These are phyloP conservation scores for Asterophora lycoperdoides DNA, from an alignment of 768 basidiomycete species.

Conservation along the genomic window DNA sequence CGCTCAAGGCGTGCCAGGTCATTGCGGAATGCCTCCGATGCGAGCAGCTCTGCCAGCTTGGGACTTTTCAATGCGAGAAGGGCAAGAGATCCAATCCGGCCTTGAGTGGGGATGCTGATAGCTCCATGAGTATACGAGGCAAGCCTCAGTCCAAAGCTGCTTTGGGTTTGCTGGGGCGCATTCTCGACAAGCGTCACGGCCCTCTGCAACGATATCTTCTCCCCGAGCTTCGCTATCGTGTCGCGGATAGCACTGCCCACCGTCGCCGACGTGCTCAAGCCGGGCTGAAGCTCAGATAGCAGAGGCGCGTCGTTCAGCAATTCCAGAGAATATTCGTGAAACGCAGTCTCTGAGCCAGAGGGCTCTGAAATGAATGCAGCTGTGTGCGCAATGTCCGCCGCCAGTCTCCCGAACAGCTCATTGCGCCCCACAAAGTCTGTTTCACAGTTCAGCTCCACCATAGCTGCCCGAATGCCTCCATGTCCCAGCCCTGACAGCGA, in stretches of 20 bases:
- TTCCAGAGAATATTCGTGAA: constrained; percentile 51
- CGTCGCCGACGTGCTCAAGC: constrained; percentile 36
- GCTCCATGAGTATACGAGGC: constrained; percentile 64
- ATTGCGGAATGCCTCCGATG: constrained; percentile 44
- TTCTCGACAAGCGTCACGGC: constrained; percentile 43
- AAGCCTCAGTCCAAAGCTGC: constrained; percentile 38
- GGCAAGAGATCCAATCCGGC: constrained; percentile 57
- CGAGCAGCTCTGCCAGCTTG: constrained; percentile 39
- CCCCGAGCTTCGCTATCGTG: constrained; percentile 71
- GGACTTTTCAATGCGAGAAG: constrained; percentile 50
- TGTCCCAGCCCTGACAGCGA: constrained; percentile 28
- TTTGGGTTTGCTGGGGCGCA: constrained; percentile 31
- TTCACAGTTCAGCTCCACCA: constrained; percentile 94
- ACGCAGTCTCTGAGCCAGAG: constrained; percentile 26
- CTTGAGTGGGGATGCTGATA: constrained; percentile 42
- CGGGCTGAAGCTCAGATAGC: constrained; percentile 39
- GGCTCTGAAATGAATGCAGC: constrained; percentile 65
- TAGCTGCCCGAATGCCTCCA: constrained; percentile 66
- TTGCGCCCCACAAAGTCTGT: constrained; percentile 95
- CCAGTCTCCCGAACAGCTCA: constrained; percentile 72
- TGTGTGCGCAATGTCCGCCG: constrained; percentile 78
- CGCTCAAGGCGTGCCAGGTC: constrained; percentile 65
- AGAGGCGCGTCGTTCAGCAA: constrained; percentile 59
- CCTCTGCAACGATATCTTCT: constrained; percentile 69
- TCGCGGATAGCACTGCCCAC: constrained; percentile 64